Base-by-base conservation (phyloP, 805 yeast species). In the Teunomyces barrocoloradensis region DNA sequence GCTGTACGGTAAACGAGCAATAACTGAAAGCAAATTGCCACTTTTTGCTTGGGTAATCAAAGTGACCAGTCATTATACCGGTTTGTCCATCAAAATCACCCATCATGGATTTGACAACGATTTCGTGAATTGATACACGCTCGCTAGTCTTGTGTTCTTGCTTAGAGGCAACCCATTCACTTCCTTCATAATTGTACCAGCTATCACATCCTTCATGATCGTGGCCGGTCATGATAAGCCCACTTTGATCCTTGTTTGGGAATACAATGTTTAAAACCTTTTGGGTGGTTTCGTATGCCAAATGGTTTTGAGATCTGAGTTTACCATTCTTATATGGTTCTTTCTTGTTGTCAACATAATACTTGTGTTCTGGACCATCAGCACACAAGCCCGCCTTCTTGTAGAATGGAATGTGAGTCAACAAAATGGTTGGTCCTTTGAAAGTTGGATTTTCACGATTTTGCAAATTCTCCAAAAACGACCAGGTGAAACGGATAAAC, bases 161-260 rank as follows among this genome's bases (percentile, higher is more conserved):
- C 52, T 79, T 81, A 0, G 79, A 63, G 0, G 90, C 87, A 5
- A 64, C 73, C 95, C 95, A 87, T 13, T 70, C 66, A 4, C 73
- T 74, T 48, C 59, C 73, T 1, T 53, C 51, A 37, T 53, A 56
- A 60, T 78, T 80, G 63, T 87, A 89, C 64, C 77, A 75, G 32
- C 83, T 79, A 55, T 82, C 84, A 61, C 99, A 94, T 1, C 99
- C 99, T 54, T 85, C 91, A 60, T 94, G 99, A 61, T 94, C 99
- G 66, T 94, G 99, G 0, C 99, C 99, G 0, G 96, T 88, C 36
- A 92, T 68, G 3, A 94, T 81, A 7, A 92, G 73, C 17, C 98
- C 98, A 15, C 85, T 82, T 52, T 80, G 79, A 49, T 69, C 69
- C 6, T 73, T 66, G 54, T 78, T 78, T 33, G 80, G 80, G 62